phyloP scores from a whole-genome alignment of 129 eudicot genomes.

The Tagetes patula region DNA sequence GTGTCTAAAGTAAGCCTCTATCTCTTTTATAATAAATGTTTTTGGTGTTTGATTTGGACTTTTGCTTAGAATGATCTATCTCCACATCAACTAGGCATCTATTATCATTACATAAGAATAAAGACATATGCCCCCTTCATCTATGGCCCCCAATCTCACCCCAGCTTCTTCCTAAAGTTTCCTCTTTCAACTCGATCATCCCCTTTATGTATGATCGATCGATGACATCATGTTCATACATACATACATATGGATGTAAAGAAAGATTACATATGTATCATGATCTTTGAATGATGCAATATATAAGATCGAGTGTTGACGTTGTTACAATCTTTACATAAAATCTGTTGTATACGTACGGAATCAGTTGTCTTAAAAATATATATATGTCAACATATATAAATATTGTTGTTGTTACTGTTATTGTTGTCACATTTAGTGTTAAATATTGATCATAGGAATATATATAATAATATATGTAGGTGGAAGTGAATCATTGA shows the following conservation, averaged over 20 bases:
- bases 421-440: background rate
- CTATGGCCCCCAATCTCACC: constrained; percentile 27
- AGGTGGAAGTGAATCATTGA: constrained; percentile 36
- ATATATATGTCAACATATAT: background rate
- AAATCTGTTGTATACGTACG: background rate
- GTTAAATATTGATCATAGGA: background rate
- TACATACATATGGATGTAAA: constrained; percentile 19
- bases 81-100: constrained; percentile 34
- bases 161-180: constrained; percentile 40
- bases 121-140: constrained; percentile 28
- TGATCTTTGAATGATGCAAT: background rate
- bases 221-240: constrained; percentile 32
- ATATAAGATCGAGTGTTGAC: background rate
- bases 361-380: background rate
- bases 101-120: constrained; percentile 35
- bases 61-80: constrained; percentile 28
- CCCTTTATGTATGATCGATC: background rate
- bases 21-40: background rate
- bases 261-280: background rate
- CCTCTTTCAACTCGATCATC: background rate
- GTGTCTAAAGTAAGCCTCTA: constrained; percentile 38
- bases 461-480: constrained; percentile 17
- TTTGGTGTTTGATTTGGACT: constrained; percentile 43
- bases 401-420: background rate
- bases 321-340: constrained; percentile 1